Base-by-base conservation (phyloP, 169 alveolate species). In the Besnoitia besnoiti region DNA sequence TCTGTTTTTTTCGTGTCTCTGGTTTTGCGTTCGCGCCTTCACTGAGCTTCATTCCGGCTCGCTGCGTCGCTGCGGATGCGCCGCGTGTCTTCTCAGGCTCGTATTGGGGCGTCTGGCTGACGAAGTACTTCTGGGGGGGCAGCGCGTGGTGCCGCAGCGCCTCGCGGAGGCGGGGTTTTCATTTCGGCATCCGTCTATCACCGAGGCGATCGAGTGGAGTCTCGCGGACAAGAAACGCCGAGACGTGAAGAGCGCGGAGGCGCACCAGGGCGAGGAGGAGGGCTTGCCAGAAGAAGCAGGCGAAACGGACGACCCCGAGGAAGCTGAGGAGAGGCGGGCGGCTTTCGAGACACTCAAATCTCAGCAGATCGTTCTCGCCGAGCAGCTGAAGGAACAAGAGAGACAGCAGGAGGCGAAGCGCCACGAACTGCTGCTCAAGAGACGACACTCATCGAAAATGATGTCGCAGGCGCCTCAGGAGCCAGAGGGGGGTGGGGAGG, bases 381-480 rank as follows among this genome's bases (percentile, higher is more conserved):
- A 73, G 44, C 82, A 73, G 82, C 14, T 73, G 39, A 2, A n/a
- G n/a, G 82, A 73, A n/a, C 46, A n/a, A 35, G 82, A 73, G 7
- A n/a, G 46, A 35, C 8, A 35, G 46, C 46, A 35, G 82, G 82
- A 73, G n/a, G 47, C 8, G 12, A 73, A 37, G 46, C 14, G 82
- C 8, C 82, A 73, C 47, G 82, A 73, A 73, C 44, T 35, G 82
- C 47, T 73, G 44, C 82, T 73, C 44, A 73, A 73, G 82, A 73
- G 82, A n/a, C 82, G 46, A 3, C 82, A 73, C 44, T 73, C 82
- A 55, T 3, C 67, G 67, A 55, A 55, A 19, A 55, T 19, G 67
- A 19, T 55, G 67, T 55, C 67, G 7, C 67, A 0, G 33, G 33
- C 12, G 67, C 27, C 67, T 55, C 67, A 19, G 67, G 67, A 55